Evolutionary conservation across 2,329 filamentous ascomycete genomes (phyloP).

Genomic region (Claviceps digitariae): DNA sequence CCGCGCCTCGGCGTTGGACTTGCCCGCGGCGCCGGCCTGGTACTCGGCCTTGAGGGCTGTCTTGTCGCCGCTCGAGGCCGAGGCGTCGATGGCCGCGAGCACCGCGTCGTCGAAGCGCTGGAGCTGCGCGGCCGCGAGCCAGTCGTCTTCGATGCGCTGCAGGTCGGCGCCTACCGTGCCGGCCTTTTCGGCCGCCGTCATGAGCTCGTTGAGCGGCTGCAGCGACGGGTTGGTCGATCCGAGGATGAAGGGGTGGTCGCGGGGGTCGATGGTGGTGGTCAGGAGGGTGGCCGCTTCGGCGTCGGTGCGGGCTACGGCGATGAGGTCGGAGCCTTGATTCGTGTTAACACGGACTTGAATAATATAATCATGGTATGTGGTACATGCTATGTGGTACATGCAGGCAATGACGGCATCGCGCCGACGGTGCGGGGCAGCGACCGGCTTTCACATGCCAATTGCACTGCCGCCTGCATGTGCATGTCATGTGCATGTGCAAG

Average conservation of each 20-base stretch:
- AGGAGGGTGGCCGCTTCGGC: constrained; percentile 96
- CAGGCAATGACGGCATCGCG: too few species aligned
- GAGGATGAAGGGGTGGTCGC: constrained; percentile 88
- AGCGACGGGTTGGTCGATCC: constrained; percentile 77
- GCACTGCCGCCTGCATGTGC: too few species aligned
- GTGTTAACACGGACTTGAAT: too few species aligned
- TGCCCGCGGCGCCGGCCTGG: constrained; percentile 55
- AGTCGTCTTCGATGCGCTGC: constrained; percentile 84
- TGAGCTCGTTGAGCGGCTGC: constrained; percentile 77
- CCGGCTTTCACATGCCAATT: too few species aligned
- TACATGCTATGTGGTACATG: too few species aligned
- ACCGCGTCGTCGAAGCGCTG: constrained; percentile 89
- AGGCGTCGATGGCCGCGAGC: constrained; percentile 61
- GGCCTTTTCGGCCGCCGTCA: constrained; percentile 69
- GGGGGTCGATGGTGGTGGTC: constrained; percentile 87
- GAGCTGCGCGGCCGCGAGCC: constrained; percentile 65
- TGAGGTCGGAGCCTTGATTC: constrained; percentile 53
- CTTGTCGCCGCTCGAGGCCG: constrained; percentile 52
- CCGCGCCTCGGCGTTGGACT: constrained; percentile 71
- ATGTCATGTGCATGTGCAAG: too few species aligned
- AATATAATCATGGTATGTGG: too few species aligned
- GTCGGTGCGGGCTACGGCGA: constrained; percentile 88
- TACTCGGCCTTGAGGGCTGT: constrained; percentile 53
- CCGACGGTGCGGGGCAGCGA: too few species aligned
- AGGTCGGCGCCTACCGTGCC: constrained; percentile 72